Evolutionary conservation across 306 rosid species (phyloP).

Genomic region (Acacia crassicarpa): DNA sequence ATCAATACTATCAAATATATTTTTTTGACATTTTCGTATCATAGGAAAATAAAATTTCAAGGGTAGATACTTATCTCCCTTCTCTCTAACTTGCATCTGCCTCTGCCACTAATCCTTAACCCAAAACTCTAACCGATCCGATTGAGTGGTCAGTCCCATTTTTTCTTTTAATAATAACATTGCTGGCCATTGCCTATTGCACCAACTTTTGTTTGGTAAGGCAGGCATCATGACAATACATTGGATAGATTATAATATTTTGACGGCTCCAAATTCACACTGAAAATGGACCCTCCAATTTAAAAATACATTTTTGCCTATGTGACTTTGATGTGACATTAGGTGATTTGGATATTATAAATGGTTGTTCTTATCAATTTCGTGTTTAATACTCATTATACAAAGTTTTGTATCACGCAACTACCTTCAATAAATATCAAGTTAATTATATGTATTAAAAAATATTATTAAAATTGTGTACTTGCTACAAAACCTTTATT

Average conservation of each 20-base stretch:
- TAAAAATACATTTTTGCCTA: no score
- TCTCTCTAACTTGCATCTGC: no score
- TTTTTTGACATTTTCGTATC: no score
- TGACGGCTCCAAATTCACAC: not conserved
- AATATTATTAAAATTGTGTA: not conserved
- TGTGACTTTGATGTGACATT: constrained; percentile 3
- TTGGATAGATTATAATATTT: not conserved
- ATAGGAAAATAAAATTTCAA: no score
- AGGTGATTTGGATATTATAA: not conserved
- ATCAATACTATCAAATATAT: no score
- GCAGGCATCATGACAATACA: not conserved
- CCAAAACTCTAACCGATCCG: no score
- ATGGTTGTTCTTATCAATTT: not conserved
- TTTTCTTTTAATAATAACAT: no score
- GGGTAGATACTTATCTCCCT: no score
- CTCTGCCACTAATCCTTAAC: no score
- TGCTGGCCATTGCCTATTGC: not conserved
- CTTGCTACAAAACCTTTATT: not conserved
- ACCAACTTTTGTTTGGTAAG: not conserved
- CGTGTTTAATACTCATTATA: not conserved
- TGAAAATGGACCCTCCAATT: not conserved
- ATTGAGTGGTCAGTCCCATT: no score
- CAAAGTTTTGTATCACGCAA: not conserved
- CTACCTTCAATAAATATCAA: not conserved
- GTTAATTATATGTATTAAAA: not conserved